Base-by-base conservation (phyloP, 2,329 filamentous ascomycete species). In the Berkeleyomyces rouxiae region DNA sequence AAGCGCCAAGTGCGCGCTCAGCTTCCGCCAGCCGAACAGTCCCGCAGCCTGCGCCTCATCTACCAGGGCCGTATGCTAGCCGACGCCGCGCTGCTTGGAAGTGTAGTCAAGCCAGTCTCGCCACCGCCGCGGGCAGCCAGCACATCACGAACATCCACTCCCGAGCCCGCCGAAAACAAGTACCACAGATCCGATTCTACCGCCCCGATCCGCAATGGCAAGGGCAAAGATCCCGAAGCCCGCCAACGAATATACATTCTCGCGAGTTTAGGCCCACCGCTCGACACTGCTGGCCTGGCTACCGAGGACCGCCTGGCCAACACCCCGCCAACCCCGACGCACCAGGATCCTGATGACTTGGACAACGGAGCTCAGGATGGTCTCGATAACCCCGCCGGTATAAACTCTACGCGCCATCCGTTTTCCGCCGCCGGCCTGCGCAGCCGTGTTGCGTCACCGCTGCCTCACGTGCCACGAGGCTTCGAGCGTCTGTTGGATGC, bases 401-500 rank as follows among this genome's bases (percentile, higher is more conserved):
- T n/a, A 7, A 23, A 7, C 7, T 55, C 10, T 7, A n/a, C 51
- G 10, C 16, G 51, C 11, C 33, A 39, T 31, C 33, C 33, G 10
- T 16, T 55, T n/a, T 55, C 33, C 3, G 13, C 51, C 33, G 42
- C 42, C 39, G 40, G 40, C 10, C 9, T 55, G 16, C 36, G 37
- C 58, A 42, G 78, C 23, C 62, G 37, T 31, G 46, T 46, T 13
- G 46, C 57, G 7, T 43, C 47, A 9, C 61, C 55, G 39, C 59
- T 47, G n/a, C 47, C 59, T 7, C 16, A 31, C n/a, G 42, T 55
- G 16, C 74, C 74, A 0, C 82, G 87, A 13, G 93, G 93, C 37
- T 99, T 99, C 74, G 91, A 97, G 71, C 81, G 93, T 4, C 79
- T 97, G 1, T 80, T 96, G 0, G 77, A 81, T 3, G 82, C 90